Percentiles rank a stretch among this genome's conserved stretches.
Evolutionary conservation across 208 protist genomes (phyloP).

Genomic region (Acanthamoeba lenticulata): DNA sequence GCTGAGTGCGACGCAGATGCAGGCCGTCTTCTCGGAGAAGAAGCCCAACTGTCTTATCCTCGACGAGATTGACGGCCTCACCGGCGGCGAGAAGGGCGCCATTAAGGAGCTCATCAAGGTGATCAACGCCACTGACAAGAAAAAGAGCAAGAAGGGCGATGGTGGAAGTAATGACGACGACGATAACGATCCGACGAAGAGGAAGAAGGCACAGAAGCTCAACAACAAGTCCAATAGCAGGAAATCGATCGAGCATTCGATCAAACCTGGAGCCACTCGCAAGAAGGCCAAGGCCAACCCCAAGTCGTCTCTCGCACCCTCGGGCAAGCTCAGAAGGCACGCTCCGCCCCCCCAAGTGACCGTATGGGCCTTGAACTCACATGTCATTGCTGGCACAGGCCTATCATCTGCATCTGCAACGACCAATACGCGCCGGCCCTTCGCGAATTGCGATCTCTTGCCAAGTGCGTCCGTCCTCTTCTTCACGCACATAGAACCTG

Average conservation of each 20-base stretch:
- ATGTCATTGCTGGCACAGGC: not conserved
- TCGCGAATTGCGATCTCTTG: not conserved
- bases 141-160: too few species aligned
- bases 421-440: constrained; percentile 61
- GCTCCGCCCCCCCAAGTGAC: too few species aligned
- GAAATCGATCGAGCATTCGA: too few species aligned
- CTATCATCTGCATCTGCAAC: constrained; percentile 67
- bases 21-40: constrained; percentile 47
- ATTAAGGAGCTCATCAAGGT: constrained; percentile 55
- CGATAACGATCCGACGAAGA: too few species aligned
- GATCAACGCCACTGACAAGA: constrained; percentile 50
- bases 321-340: constrained; percentile 1
- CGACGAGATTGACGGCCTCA: constrained; percentile 52
- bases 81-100: constrained; percentile 40
- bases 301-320: not conserved
- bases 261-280: too few species aligned
- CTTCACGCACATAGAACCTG: too few species aligned
- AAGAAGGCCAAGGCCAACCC: not conserved
- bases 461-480: constrained; percentile 41
- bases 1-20: constrained; percentile 50
- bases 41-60: constrained; percentile 60
- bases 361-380: not conserved
- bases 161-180: too few species aligned
- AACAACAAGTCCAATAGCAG: too few species aligned
- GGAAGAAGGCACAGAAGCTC: too few species aligned